phyloP scores from a whole-genome alignment of 306 rosid genomes.

The Pterocarpus macrocarpus region DNA sequence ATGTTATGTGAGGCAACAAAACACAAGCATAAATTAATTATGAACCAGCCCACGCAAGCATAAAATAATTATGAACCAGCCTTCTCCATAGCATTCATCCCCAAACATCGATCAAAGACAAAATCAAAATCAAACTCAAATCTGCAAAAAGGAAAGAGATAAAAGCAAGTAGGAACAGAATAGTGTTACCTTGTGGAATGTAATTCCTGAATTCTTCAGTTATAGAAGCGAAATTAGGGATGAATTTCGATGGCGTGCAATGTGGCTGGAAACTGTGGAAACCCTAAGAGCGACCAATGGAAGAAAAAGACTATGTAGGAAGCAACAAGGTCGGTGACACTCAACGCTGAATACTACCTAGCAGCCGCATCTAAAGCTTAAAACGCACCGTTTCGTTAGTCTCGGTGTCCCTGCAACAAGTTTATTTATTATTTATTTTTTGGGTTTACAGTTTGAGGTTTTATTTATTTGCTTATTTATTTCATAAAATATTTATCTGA shows the following conservation, averaged over 20 bases:
- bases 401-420: too few species aligned
- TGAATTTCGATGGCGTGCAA: not conserved
- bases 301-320: not conserved
- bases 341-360: not conserved
- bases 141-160: not conserved
- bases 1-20: too few species aligned
- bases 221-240: not conserved
- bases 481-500: too few species aligned
- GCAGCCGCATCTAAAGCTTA: too few species aligned
- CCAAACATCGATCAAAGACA: not conserved
- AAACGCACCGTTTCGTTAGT: not conserved
- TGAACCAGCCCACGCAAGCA: not conserved
- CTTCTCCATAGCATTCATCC: not conserved
- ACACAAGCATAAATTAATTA: too few species aligned
- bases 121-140: not conserved
- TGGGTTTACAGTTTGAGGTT: too few species aligned
- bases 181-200: not conserved
- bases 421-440: too few species aligned
- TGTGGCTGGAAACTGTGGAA: not conserved
- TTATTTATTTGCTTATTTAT: too few species aligned
- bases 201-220: not conserved
- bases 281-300: constrained; percentile 20
- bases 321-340: too few species aligned
- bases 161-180: not conserved
- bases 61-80: not conserved